Evolutionary conservation across 2,329 filamentous ascomycete genomes (phyloP).

Genomic region (Colletotrichum sp.): DNA sequence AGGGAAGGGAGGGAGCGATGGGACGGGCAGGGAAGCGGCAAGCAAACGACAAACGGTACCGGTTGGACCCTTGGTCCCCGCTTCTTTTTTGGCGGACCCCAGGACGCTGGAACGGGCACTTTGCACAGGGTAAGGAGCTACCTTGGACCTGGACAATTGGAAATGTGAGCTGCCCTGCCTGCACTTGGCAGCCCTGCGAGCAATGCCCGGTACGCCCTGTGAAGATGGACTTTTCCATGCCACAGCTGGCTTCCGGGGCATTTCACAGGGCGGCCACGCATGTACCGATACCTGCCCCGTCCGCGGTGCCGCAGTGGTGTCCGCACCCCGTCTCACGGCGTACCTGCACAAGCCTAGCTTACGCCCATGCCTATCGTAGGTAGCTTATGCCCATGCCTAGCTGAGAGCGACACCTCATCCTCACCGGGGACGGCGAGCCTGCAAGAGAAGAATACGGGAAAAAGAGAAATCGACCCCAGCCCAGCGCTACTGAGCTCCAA

Average conservation of each 20-base stretch:
- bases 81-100: conserved; percentile 11
- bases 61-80: conserved; percentile 12
- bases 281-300: conserved; percentile 5
- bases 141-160: not conserved
- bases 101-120: not conserved
- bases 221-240: not conserved
- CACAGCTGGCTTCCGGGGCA: not conserved
- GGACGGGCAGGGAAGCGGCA: conserved; percentile 7
- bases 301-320: not conserved
- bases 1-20: conserved; percentile 16
- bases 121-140: not conserved
- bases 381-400: not conserved
- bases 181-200: not conserved
- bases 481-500: not conserved
- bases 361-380: not conserved
- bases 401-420: not conserved
- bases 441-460: not conserved
- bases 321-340: not conserved
- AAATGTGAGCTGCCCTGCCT: not conserved
- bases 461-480: not conserved
- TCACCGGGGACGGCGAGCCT: not conserved
- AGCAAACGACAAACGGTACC: conserved; percentile 4
- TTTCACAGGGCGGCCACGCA: not conserved
- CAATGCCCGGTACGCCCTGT: not conserved
- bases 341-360: conserved; percentile 15